Conservation (phyloP, 2,329 filamentous ascomycete species). For the Cytospora paraplurivora region DNA sequence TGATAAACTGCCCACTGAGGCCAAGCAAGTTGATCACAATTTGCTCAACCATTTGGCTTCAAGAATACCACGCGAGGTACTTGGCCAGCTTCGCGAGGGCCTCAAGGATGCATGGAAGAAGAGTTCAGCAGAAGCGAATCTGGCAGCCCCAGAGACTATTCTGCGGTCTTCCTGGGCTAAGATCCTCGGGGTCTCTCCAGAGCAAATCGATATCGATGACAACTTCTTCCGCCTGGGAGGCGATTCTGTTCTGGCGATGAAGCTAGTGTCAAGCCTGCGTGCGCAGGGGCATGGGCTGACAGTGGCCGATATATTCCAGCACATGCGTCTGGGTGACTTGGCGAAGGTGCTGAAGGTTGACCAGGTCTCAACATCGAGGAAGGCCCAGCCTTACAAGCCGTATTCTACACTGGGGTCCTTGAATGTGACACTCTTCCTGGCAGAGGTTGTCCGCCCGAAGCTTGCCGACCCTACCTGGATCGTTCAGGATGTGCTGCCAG, state of each 20-base stretch:
- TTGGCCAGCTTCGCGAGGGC: constrained; percentile 33
- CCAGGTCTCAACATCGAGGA: constrained; percentile 28
- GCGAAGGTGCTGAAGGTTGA: constrained; percentile 40
- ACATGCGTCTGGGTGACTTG: constrained; percentile 36
- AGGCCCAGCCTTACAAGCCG: constrained; percentile 36
- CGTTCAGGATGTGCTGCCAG: constrained; percentile 43
- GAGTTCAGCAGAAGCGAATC: constrained; percentile 31
- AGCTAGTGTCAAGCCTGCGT: constrained; percentile 45
- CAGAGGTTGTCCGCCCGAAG: constrained; percentile 39
- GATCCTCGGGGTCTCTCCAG: constrained; percentile 34
- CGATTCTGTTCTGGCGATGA: constrained; percentile 43
- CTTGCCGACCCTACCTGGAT: constrained; percentile 42
- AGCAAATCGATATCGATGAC: constrained; percentile 38
- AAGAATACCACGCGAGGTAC: constrained; percentile 30
- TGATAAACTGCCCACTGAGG: constrained; percentile 39
- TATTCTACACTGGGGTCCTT: constrained; percentile 40
- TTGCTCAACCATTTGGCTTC: constrained; percentile 38
- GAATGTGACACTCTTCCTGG: constrained; percentile 39
- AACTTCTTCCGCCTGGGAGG: constrained; percentile 44
- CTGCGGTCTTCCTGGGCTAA: constrained; percentile 37
- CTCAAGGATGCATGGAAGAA: constrained; percentile 40
- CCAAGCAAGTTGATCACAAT: constrained; percentile 38
- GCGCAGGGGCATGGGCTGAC: constrained; percentile 45
- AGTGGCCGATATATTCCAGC: constrained; percentile 51
- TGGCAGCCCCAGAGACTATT: constrained; percentile 41